These are phyloP conservation scores for Populus alba DNA, from an alignment of 345 rosid genomes.

Conservation along the genomic window DNA sequence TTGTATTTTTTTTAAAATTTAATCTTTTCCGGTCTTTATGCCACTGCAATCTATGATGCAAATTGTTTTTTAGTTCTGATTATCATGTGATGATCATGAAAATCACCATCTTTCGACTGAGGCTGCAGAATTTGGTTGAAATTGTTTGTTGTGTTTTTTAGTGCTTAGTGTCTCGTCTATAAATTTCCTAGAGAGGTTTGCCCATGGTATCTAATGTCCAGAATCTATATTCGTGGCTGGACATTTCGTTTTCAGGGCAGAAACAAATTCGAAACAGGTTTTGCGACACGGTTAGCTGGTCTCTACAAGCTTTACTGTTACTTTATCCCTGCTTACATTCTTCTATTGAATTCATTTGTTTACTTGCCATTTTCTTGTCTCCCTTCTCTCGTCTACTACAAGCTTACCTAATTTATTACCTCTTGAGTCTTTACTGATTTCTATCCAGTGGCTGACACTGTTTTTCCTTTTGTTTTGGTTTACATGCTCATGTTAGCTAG, in stretches of 20 bases:
- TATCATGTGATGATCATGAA: constrained; percentile 39
- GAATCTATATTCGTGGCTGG: constrained; percentile 49
- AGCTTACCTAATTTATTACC: no score
- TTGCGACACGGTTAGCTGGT: constrained; percentile 77
- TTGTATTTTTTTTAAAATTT: no score
- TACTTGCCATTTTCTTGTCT: background rate
- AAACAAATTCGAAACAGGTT: constrained; percentile 46
- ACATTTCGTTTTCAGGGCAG: constrained; percentile 70
- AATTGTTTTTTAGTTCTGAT: constrained; percentile 40
- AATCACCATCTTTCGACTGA: constrained; percentile 86
- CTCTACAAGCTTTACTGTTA: constrained; percentile 55
- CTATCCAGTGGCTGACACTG: background rate
- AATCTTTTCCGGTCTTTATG: accelerated
- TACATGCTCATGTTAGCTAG: background rate
- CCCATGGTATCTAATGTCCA: constrained; percentile 88
- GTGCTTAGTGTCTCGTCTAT: background rate
- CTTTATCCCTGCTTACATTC: constrained; percentile 55
- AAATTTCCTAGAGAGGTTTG: constrained; percentile 10
- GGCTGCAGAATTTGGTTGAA: constrained; percentile 37
- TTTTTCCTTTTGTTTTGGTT: background rate
- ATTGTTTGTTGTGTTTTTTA: background rate
- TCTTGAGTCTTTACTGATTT: no score
- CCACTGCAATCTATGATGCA: constrained; percentile 68
- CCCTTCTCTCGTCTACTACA: background rate
- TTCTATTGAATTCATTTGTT: no score